Evolutionary conservation across 2,329 filamentous ascomycete genomes (phyloP).

Genomic region (Paracorniculantispora psalliotae): DNA sequence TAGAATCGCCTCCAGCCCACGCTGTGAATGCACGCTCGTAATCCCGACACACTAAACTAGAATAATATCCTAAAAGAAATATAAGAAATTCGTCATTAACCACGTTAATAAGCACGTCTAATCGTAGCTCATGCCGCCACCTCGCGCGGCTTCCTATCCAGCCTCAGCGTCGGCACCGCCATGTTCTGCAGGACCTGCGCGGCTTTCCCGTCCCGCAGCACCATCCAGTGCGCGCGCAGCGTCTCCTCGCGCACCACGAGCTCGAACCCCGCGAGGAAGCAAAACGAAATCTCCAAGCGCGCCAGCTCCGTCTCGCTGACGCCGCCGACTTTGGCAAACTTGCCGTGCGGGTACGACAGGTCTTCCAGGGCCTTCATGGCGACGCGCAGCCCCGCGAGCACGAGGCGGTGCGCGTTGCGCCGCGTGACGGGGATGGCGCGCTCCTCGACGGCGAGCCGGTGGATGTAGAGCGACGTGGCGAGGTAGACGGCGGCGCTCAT

Average conservation of each 20-base stretch:
- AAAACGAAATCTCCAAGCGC: slow-evolving; percentile 82
- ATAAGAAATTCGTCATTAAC: not conserved
- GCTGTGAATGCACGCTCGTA: slow-evolving; percentile 4
- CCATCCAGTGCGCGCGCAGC: slow-evolving; percentile 30
- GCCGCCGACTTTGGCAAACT: slow-evolving; percentile 82
- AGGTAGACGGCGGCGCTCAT: slow-evolving; percentile 93
- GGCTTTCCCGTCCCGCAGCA: slow-evolving; percentile 24
- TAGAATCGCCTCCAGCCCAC: slow-evolving; percentile 2
- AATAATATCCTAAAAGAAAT: not conserved
- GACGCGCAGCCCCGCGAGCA: slow-evolving; percentile 78
- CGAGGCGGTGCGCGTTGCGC: slow-evolving; percentile 79
- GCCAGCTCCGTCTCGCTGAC: slow-evolving; percentile 78
- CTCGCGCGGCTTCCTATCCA: slow-evolving; percentile 11
- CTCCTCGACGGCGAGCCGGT: slow-evolving; percentile 73
- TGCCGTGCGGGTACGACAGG: slow-evolving; percentile 76
- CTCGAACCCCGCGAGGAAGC: slow-evolving; percentile 81
- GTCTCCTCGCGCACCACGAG: slow-evolving; percentile 49
- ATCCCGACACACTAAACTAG: not conserved
- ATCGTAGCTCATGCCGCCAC: not conserved
- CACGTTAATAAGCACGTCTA: not conserved
- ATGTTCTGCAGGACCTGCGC: slow-evolving; percentile 11
- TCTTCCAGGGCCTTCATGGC: slow-evolving; percentile 97
- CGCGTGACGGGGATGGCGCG: slow-evolving; percentile 73
- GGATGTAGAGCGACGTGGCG: slow-evolving; percentile 81
- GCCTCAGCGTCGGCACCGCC: slow-evolving; percentile 9